Base-by-base conservation (phyloP, 345 rosid genomes). In the Euphorbia pulcherrima region DNA sequence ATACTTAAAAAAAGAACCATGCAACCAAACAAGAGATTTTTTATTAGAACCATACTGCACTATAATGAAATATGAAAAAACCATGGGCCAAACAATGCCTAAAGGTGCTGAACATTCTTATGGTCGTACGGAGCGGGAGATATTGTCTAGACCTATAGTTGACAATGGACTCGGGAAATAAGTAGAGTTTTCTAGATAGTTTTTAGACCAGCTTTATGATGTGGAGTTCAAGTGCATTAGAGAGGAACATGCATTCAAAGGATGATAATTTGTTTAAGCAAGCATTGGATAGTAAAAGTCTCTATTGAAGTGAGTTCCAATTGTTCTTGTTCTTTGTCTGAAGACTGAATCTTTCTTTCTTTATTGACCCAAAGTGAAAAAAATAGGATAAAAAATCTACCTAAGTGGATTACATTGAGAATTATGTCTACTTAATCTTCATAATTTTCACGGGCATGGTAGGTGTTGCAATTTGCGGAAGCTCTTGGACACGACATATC, bases 41-140 rank as follows among this genome's bases (percentile, higher is more conserved):
- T n/a, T n/a, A n/a, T n/a, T n/a, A n/a, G n/a, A n/a, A n/a, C n/a
- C n/a, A n/a, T n/a, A n/a, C n/a, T n/a, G n/a, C n/a, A n/a, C n/a
- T n/a, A n/a, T n/a, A n/a, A n/a, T n/a, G n/a, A n/a, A n/a, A n/a
- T n/a, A n/a, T n/a, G n/a, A n/a, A n/a, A n/a, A n/a, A n/a, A n/a
- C n/a, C n/a, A n/a, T n/a, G n/a, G n/a, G n/a, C n/a, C n/a, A n/a
- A n/a, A n/a, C n/a, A n/a, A n/a, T n/a, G n/a, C n/a, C n/a, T n/a
- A 52, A 59, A 55, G 40, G 1, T 57, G 14, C n/a, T 58, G 28
- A 59, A 62, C 24, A 56, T 27, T 59, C 46, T 67, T 44, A 26
- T 40, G 54, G 12, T 47, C 18, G 52, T 21, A 24, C 17, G 20
- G 16, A 1, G 37, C 50, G 0, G 50, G 50, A 2, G 35, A 29